phyloP scores from a whole-genome alignment of 805 yeast species.

The Danielia oregonensis region DNA sequence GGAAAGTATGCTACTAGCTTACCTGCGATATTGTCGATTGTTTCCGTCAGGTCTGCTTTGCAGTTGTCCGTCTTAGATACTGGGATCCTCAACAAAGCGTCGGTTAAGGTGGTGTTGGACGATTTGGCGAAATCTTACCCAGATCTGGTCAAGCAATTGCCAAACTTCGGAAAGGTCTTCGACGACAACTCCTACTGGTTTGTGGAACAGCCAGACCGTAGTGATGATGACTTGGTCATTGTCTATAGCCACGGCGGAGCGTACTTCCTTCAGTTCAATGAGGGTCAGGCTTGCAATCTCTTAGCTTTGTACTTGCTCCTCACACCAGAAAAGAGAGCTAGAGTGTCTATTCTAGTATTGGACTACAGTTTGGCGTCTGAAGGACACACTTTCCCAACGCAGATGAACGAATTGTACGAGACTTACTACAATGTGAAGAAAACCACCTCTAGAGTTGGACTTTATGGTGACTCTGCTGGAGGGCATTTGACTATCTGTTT shows the following conservation, averaged over 20 bases:
- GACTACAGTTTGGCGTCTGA: conserved; percentile 18
- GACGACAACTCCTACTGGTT: not conserved
- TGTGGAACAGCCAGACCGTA: not conserved
- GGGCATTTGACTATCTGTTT: conserved; percentile 27
- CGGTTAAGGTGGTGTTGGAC: not conserved
- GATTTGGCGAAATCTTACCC: not conserved
- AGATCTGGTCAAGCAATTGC: not conserved
- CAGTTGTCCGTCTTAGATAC: not conserved
- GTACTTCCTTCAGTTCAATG: not conserved
- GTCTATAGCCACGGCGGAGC: conserved; percentile 2
- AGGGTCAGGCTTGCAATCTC: not conserved
- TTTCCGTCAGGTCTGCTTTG: not conserved
- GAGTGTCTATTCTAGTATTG: not conserved
- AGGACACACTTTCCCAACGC: conserved; percentile 26
- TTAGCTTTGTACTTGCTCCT: not conserved
- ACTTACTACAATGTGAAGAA: conserved; percentile 18
- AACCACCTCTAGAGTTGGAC: conserved; percentile 22
- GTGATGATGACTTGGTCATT: not conserved
- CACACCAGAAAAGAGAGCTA: not conserved
- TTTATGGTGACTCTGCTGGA: conserved; percentile 39
- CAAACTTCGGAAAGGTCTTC: not conserved
- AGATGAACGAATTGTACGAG: conserved; percentile 21
- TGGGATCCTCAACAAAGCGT: not conserved
- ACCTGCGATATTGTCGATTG: not conserved
- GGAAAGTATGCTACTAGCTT: not conserved